A percentile compares a stretch with the other conserved stretches of the same genome.
Conservation (phyloP, 2,329 filamentous ascomycete species). For the Trichoderma endophyticum region DNA sequence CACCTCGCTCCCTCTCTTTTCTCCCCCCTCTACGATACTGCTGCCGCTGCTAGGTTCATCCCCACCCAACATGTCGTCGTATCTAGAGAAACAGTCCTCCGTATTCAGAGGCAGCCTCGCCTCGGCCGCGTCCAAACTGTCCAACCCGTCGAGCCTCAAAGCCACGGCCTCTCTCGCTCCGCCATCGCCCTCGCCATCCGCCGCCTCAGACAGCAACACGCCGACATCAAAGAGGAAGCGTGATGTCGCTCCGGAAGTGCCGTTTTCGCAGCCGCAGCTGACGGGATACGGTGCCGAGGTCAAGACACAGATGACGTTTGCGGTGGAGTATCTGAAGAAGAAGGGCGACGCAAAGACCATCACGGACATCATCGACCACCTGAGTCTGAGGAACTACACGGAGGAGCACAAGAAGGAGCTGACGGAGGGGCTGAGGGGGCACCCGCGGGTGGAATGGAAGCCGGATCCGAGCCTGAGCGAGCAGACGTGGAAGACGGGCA, state of each 20-base stretch:
- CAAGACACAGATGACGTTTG: constrained; percentile 84
- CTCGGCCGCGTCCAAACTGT: constrained; percentile 62
- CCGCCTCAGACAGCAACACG: constrained; percentile 58
- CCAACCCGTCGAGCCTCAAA: constrained; percentile 48
- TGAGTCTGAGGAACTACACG: constrained; percentile 64
- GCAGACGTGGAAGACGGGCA: constrained; percentile 65
- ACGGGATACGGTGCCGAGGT: constrained; percentile 75
- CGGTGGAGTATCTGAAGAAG: constrained; percentile 76
- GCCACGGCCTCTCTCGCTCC: constrained; percentile 44
- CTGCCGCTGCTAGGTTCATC: not conserved
- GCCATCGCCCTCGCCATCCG: constrained; percentile 61
- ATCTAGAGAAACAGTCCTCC: constrained; percentile 63
- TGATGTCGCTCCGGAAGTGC: constrained; percentile 51
- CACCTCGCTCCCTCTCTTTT: not conserved
- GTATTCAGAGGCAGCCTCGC: constrained; percentile 60
- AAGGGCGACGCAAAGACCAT: constrained; percentile 68
- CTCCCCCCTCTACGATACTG: not conserved
- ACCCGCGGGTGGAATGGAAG: constrained; percentile 57
- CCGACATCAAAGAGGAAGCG: constrained; percentile 62
- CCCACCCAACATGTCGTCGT: constrained; percentile 52
- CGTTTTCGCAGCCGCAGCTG: constrained; percentile 72
- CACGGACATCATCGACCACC: constrained; percentile 73
- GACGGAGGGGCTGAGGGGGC: constrained; percentile 63
- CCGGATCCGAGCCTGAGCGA: constrained; percentile 58
- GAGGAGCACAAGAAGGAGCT: constrained; percentile 63